Base-by-base conservation (phyloP, 495 filamentous ascomycete genomes). In the Amphirosellinia nigrospora region DNA sequence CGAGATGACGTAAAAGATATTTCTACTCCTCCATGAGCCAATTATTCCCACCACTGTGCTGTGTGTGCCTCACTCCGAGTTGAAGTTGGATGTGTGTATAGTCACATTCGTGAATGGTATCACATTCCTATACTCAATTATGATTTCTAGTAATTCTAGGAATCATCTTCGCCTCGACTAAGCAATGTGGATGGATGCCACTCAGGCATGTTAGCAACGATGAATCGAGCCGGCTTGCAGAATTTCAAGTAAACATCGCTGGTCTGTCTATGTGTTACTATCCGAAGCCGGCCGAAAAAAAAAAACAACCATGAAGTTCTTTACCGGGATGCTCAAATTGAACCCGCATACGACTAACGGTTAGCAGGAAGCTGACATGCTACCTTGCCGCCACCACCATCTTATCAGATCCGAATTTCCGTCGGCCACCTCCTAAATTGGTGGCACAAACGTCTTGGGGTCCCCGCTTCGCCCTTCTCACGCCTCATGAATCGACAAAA, bases 351-450 rank as follows among this genome's bases (percentile, higher is more conserved):
- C 26, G 16, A n/a, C n/a, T n/a, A n/a, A n/a, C n/a, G n/a, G n/a
- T n/a, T n/a, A n/a, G n/a, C n/a, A n/a, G n/a, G n/a, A 56, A 36
- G 9, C 6, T 58, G 15, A 21, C 55, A n/a, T 34, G 4, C 55
- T 26, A 61, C 10, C 15, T 34, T 48, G 38, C 34, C 36, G 34
- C 36, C 1, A 13, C 19, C 34, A 56, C 41, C 30, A 66, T 66
- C 64, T 66, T 66, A 66, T 66, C 64, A 43, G 64, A 66, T 66
- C 64, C 34, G 50, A 56, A 50, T 64, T 26, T 28, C 36, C 36
- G 58, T 41, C 55, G n/a, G 2, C 9, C 28, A 19, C 30, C 32
- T 36, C 28, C 2, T 30, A 36, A 8, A 36, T 58, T 32, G 32
- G 53, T 36, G 8, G 55, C 13, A 36, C 55, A 7, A 34, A 58